Percentiles rank a stretch among this genome's conserved stretches.
These are phyloP conservation scores for Solanum aculeatissimum DNA, from an alignment of 305 asterid genomes.

Conservation along the genomic window DNA sequence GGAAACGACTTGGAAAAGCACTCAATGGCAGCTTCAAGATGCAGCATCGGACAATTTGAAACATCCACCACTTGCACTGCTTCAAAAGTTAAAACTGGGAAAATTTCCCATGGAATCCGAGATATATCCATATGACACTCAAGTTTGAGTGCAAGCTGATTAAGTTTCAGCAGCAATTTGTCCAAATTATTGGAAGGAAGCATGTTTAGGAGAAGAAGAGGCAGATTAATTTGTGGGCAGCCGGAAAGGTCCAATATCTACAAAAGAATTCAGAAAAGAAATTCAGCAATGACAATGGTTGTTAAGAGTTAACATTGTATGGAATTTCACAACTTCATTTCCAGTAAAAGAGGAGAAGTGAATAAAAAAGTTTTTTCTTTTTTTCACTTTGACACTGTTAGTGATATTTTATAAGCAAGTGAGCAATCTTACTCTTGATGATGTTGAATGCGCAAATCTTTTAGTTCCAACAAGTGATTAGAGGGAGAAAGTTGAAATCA, in stretches of 20 bases:
- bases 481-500: neutral
- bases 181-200: slow-evolving; percentile 33
- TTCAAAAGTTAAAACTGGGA: slow-evolving; percentile 40
- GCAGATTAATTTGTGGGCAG: slow-evolving; percentile 56
- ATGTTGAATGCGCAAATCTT: neutral
- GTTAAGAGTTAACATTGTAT: neutral
- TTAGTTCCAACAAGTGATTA: neutral
- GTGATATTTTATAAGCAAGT: neutral
- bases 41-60: slow-evolving; percentile 65
- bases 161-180: slow-evolving; percentile 17
- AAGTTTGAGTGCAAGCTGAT: slow-evolving; percentile 20
- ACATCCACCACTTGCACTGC: slow-evolving; percentile 73
- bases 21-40: slow-evolving; percentile 49
- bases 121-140: slow-evolving; percentile 13
- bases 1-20: slow-evolving; percentile 66
- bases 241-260: slow-evolving; percentile 79
- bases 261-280: slow-evolving; percentile 12
- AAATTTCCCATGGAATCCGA: slow-evolving; percentile 17
- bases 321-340: neutral
- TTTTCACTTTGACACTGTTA: neutral
- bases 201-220: slow-evolving; percentile 44
- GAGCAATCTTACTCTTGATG: neutral
- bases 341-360: neutral
- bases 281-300: neutral
- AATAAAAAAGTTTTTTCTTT: neutral